Base-by-base conservation (phyloP, 2,329 filamentous ascomycete species). In the Rasamsonia emersonii region DNA sequence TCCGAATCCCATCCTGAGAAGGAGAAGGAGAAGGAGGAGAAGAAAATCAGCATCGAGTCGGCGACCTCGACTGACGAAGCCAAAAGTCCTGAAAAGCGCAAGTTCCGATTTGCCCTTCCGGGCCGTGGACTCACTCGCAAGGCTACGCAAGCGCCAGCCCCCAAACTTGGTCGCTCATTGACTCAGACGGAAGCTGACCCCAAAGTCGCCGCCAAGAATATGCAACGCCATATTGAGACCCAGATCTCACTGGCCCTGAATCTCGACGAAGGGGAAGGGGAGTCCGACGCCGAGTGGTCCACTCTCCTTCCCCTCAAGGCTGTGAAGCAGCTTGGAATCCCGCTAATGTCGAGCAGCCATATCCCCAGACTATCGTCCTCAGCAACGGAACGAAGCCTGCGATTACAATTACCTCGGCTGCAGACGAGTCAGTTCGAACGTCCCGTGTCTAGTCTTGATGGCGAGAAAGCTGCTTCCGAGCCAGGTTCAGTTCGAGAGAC, bases 371-470 rank as follows among this genome's bases (percentile, higher is more conserved):
- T 47, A 16, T 32, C 39, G 3, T 51, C 43, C 1, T 35, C 37
- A 9, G 35, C 33, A 24, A 47, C 38, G 23, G 48, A 49, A 41
- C 43, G 39, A 23, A 42, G 46, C 20, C 30, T 45, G 25, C 46
- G 44, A 29, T 32, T 42, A 24, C 41, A 40, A 19, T 38, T 50
- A 16, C 45, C 50, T 23, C 46, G 47, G 16, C 42, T 53, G 28
- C 40, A 45, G 18, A 50, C 47, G 28, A 21, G 25, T 18, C 18
- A 20, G 6, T 19, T 30, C 9, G 9, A 25, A 11, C 18, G 2
- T 15, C 30, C 1, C 25, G 15, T 10, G 13, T 23, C 4, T 4
- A 37, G 18, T 9, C 11, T 23, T 9, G 9, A 11, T 11, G 11
- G 20, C 9, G 20, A 23, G 8, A 23, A 11, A 9, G 20, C 20